These are phyloP conservation scores for Petasospora rhodanensis DNA, from an alignment of 1,139 yeast genomes.

Conservation along the genomic window DNA sequence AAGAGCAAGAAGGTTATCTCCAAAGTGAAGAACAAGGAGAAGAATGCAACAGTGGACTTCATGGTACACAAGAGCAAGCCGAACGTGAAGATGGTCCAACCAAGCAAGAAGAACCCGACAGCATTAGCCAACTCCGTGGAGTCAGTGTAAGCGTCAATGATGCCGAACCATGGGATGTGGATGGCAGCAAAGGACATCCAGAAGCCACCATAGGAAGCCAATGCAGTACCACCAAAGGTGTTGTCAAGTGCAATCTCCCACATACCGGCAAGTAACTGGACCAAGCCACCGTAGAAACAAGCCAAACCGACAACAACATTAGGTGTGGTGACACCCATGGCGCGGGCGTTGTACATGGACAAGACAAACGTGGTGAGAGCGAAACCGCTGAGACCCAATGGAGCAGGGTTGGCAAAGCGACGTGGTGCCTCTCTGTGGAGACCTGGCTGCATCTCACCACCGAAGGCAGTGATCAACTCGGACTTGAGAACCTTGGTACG, in stretches of 20 bases:
- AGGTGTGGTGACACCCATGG: slow-evolving; percentile 44
- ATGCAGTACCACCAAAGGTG: slow-evolving; percentile 72
- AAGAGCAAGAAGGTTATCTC: slow-evolving; percentile 61
- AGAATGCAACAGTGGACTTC: slow-evolving; percentile 67
- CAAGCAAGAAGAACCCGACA: slow-evolving; percentile 56
- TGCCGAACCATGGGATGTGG: slow-evolving; percentile 57
- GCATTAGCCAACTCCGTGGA: slow-evolving; percentile 39
- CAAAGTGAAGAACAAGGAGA: slow-evolving; percentile 54
- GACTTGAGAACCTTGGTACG: slow-evolving; percentile 59
- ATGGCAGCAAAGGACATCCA: slow-evolving; percentile 68
- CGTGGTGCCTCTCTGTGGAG: slow-evolving; percentile 41
- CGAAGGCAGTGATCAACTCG: slow-evolving; percentile 52
- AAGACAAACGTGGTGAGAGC: slow-evolving; percentile 67
- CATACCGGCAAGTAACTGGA: slow-evolving; percentile 63
- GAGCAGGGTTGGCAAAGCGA: slow-evolving; percentile 60
- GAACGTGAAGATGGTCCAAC: slow-evolving; percentile 67
- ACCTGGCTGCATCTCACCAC: slow-evolving; percentile 60
- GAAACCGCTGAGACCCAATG: slow-evolving; percentile 61
- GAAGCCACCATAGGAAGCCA: slow-evolving; percentile 68
- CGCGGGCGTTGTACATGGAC: slow-evolving; percentile 47
- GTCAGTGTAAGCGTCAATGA: slow-evolving; percentile 45
- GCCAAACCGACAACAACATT: slow-evolving; percentile 70
- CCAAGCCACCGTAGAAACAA: slow-evolving; percentile 80
- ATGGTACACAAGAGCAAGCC: slow-evolving; percentile 55
- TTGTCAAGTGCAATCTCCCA: slow-evolving; percentile 62